Percentiles rank a stretch among this genome's conserved stretches.
Evolutionary conservation across 2,329 filamentous ascomycete genomes (phyloP).

Genomic region (Emericellopsis atlantica): DNA sequence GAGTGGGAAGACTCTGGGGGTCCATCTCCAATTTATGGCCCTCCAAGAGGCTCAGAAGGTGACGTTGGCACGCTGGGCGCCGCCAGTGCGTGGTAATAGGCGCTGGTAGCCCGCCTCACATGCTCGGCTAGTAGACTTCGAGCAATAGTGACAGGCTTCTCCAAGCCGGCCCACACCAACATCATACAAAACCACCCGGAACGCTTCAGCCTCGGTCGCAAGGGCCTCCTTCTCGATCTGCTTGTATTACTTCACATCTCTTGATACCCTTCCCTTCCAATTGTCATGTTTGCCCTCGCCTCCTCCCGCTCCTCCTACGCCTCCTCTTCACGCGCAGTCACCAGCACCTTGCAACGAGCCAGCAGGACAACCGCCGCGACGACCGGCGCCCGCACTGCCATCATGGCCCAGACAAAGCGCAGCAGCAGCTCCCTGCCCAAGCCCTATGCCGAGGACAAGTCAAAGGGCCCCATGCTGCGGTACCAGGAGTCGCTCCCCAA

Average conservation of each 20-base stretch:
- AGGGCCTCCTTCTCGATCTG: not conserved
- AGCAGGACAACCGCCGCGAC: conserved; percentile 1
- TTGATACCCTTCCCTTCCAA: not conserved
- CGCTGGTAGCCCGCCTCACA: no score
- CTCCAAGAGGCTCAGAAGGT: not conserved
- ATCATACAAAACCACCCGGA: not conserved
- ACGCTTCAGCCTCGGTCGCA: not conserved
- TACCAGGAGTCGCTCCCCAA: conserved; percentile 77
- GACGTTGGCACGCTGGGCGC: no score
- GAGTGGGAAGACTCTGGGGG: no score
- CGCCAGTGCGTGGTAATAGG: no score
- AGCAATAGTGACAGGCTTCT: not conserved
- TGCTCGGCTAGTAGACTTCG: not conserved
- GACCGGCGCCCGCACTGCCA: no score
- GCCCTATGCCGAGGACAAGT: conserved; percentile 72
- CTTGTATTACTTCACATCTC: not conserved
- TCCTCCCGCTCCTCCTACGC: conserved; percentile 3
- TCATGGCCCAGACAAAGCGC: not conserved
- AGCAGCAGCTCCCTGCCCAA: conserved; percentile 2
- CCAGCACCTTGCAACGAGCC: not conserved
- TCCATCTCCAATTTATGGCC: no score
- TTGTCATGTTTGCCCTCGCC: not conserved
- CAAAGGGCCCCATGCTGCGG: conserved; percentile 69
- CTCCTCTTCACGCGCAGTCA: conserved; percentile 3
- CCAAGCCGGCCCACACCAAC: not conserved